Conservation (phyloP, 345 rosid genomes). For the Lepidium aucheri region DNA sequence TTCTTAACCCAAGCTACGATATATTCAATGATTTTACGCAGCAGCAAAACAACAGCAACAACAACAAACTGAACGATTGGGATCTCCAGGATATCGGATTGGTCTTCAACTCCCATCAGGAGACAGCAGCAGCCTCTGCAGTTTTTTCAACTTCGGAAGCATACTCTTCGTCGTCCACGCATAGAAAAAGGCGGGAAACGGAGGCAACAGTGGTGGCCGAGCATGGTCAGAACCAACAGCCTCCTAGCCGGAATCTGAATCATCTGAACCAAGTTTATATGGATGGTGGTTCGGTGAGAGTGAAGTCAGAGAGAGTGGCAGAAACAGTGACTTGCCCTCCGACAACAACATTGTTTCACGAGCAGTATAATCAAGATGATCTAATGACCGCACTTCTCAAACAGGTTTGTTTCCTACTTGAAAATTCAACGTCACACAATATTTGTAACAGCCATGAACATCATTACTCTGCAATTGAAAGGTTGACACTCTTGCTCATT, state of each 20-base stretch:
- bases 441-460: background rate
- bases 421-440: background rate
- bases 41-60: conserved; percentile 18
- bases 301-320: conserved; percentile 57
- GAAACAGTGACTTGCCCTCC: conserved; percentile 34
- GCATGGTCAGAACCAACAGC: conserved; percentile 11
- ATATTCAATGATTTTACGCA: conserved; percentile 52
- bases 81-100: conserved; percentile 56
- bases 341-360: conserved; percentile 36
- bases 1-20: conserved; percentile 42
- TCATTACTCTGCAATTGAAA: background rate
- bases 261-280: conserved; percentile 17
- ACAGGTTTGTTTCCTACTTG: conserved; percentile 39
- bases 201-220: conserved; percentile 14
- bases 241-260: background rate
- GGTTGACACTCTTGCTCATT: background rate
- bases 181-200: conserved; percentile 36
- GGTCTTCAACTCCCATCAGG: conserved; percentile 43
- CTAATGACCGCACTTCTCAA: conserved; percentile 82
- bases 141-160: conserved; percentile 36
- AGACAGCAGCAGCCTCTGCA: conserved; percentile 31
- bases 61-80: conserved; percentile 50
- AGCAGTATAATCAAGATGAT: conserved; percentile 70
- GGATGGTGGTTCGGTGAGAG: conserved; percentile 32
- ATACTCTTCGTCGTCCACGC: conserved; percentile 32